Evolutionary conservation across 2,329 filamentous ascomycete species (phyloP).

Genomic region (Talaromyces sp.): DNA sequence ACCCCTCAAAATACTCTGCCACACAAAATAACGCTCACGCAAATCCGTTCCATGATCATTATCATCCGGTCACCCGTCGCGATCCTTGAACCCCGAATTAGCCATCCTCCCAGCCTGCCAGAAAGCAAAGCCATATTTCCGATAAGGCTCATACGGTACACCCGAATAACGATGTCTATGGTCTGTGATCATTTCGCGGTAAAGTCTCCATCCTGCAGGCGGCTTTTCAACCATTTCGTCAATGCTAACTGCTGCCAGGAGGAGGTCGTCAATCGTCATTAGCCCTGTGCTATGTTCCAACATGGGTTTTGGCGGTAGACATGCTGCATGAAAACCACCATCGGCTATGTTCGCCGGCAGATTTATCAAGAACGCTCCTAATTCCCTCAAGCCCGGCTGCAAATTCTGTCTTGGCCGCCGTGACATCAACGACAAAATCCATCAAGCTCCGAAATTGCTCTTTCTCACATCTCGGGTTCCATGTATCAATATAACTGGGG

Average conservation of each 20-base stretch:
- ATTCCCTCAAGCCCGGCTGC: not conserved
- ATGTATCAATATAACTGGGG: not conserved
- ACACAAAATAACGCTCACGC: not conserved
- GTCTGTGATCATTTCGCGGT: not conserved
- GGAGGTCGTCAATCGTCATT: not conserved
- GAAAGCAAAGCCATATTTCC: slow-evolving; percentile 4
- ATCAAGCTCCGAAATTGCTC: not conserved
- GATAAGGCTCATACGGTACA: not conserved
- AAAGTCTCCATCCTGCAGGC: not conserved
- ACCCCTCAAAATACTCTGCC: not conserved
- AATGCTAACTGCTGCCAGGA: not conserved
- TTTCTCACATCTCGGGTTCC: not conserved
- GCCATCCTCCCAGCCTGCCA: not conserved
- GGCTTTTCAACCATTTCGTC: not conserved
- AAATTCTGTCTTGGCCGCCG: not conserved
- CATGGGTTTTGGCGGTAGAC: not conserved
- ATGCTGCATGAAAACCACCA: not conserved
- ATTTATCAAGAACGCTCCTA: not conserved
- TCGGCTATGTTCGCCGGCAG: not conserved
- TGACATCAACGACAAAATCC: not conserved
- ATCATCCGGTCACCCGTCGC: not conserved
- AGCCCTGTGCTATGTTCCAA: not conserved
- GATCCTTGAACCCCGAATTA: not conserved
- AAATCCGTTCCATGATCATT: not conserved
- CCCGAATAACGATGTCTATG: not conserved